These are phyloP conservation scores for Lenzites betulinus DNA, from an alignment of 768 basidiomycete species.

Conservation along the genomic window DNA sequence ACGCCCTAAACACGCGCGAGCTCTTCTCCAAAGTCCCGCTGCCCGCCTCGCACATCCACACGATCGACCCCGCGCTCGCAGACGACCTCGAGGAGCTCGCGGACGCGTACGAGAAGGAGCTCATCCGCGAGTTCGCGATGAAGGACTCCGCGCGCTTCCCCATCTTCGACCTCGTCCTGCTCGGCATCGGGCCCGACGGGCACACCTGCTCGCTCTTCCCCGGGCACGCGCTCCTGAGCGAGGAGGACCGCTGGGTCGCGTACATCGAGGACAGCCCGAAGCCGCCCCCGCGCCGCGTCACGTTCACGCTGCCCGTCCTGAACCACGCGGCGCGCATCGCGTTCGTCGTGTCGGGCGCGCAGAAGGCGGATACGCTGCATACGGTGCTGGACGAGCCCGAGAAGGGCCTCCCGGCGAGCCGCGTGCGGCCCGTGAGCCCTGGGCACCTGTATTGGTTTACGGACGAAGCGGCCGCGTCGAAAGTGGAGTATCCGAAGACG, in stretches of 20 bases:
- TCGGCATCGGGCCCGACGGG: constrained; percentile 97
- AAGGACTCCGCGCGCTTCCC: constrained; percentile 96
- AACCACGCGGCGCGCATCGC: constrained; percentile 87
- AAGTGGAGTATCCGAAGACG: constrained; percentile 58
- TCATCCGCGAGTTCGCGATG: constrained; percentile 90
- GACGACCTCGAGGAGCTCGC: constrained; percentile 79
- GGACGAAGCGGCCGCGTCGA: constrained; percentile 77
- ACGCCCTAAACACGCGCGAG: constrained; percentile 66
- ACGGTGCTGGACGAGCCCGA: constrained; percentile 82
- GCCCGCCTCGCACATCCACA: constrained; percentile 74
- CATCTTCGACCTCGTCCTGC: constrained; percentile 94
- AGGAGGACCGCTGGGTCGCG: constrained; percentile 93
- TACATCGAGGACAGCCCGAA: constrained; percentile 93
- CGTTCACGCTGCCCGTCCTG: constrained; percentile 88
- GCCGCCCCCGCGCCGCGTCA: constrained; percentile 87
- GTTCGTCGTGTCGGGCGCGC: constrained; percentile 85
- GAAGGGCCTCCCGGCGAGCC: constrained; percentile 75
- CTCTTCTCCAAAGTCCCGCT: constrained; percentile 86
- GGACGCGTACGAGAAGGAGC: constrained; percentile 78
- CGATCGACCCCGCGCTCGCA: constrained; percentile 69
- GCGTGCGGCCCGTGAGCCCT: constrained; percentile 74
- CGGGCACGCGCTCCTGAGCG: constrained; percentile 79
- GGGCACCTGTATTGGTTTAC: constrained; percentile 96
- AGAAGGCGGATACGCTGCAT: constrained; percentile 76
- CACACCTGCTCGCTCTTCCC: constrained; percentile 99